phyloP scores from a whole-genome alignment of 1,284 basidiomycete genomes.

The Malassezia slooffiae region DNA sequence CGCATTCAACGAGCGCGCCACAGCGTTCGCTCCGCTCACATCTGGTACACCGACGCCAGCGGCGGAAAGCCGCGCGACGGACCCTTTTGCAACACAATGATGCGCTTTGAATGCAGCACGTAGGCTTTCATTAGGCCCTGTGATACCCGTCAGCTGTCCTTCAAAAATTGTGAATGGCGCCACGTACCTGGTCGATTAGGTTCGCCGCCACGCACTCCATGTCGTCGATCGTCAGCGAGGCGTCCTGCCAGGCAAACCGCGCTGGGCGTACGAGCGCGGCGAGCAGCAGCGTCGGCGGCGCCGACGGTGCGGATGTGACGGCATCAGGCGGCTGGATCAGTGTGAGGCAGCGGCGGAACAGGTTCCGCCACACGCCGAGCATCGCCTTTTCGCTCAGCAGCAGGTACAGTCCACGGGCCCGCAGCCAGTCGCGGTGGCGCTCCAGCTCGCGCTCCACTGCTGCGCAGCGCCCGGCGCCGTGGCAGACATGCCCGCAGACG shows the following conservation, averaged over 20 bases:
- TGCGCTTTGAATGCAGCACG: slow-evolving; percentile 45
- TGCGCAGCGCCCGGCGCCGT: slow-evolving; percentile 39
- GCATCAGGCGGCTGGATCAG: too few species aligned
- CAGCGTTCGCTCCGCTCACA: not conserved
- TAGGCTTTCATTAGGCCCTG: slow-evolving; percentile 49
- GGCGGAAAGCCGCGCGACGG: slow-evolving; percentile 45
- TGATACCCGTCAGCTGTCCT: not conserved
- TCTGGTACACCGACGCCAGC: slow-evolving; percentile 21
- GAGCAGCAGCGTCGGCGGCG: slow-evolving; percentile 44
- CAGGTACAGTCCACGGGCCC: slow-evolving; percentile 45
- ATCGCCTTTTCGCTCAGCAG: slow-evolving; percentile 47
- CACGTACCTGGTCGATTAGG: slow-evolving; percentile 47
- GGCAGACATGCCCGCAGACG: slow-evolving; percentile 16
- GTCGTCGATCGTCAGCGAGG: slow-evolving; percentile 42
- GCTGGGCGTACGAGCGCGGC: slow-evolving; percentile 36
- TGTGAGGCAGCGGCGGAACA: slow-evolving; percentile 28
- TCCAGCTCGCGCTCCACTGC: slow-evolving; percentile 35
- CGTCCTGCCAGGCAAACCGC: slow-evolving; percentile 40
- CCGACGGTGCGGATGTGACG: slow-evolving; percentile 15
- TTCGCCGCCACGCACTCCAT: slow-evolving; percentile 47
- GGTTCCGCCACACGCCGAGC: slow-evolving; percentile 48
- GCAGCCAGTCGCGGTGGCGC: slow-evolving; percentile 41
- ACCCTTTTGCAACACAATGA: slow-evolving; percentile 47
- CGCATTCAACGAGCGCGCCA: slow-evolving; percentile 52
- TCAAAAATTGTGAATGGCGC: not conserved